A percentile compares a stretch with the other conserved stretches of the same genome.
These are phyloP conservation scores for Trichoderma breve DNA, from an alignment of 2,329 filamentous ascomycete species.

Conservation along the genomic window DNA sequence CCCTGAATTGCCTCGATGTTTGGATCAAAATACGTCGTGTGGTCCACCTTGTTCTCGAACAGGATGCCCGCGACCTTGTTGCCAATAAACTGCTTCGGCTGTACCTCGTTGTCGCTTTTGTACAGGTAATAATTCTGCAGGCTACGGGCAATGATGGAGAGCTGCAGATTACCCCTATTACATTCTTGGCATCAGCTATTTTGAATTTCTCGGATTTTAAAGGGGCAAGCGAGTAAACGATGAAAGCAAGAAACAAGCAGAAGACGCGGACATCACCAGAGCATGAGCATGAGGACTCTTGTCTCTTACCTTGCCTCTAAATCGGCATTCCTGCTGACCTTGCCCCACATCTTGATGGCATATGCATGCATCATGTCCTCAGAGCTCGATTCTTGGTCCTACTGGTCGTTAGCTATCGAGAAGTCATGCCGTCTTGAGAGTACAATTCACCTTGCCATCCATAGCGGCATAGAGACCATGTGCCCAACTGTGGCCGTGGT, in stretches of 20 bases:
- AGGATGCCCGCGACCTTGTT: conserved; percentile 74
- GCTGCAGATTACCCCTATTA: conserved; percentile 71
- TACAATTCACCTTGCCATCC: conserved; percentile 62
- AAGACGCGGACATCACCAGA: background rate
- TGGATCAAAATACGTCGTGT: conserved; percentile 83
- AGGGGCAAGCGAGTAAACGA: too few relatives aligned
- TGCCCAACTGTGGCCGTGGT: conserved; percentile 91
- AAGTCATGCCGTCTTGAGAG: background rate
- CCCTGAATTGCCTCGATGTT: conserved; percentile 71
- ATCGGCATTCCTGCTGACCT: conserved; percentile 67
- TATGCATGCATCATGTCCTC: conserved; percentile 89
- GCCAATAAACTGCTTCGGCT: conserved; percentile 73
- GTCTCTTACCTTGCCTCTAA: conserved; percentile 67
- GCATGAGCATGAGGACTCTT: background rate
- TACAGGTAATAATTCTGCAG: conserved; percentile 83
- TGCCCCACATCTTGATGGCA: conserved; percentile 92
- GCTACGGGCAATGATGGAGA: conserved; percentile 71
- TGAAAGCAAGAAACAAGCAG: background rate
- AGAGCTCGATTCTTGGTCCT: conserved; percentile 79
- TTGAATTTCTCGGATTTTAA: background rate
- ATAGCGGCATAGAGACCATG: conserved; percentile 68
- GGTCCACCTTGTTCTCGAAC: conserved; percentile 95
- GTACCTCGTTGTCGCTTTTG: conserved; percentile 61
- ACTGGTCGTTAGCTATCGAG: background rate
- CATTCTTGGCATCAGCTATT: background rate